phyloP scores from a whole-genome alignment of 768 basidiomycete species.

The Pleurotus giganteus region DNA sequence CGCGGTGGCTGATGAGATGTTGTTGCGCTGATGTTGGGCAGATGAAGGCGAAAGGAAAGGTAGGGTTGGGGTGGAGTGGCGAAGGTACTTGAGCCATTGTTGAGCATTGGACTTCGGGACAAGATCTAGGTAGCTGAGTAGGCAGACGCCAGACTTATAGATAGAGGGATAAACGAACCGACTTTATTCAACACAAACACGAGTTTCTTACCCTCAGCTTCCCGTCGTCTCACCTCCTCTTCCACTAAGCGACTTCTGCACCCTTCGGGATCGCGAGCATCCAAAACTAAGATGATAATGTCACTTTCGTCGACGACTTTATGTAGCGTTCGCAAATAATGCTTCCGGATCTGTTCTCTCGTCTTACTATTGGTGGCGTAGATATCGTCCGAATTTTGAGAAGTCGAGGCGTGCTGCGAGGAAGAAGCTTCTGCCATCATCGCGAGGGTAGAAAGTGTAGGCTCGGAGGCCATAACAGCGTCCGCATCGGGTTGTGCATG shows the following conservation, averaged over 20 bases:
- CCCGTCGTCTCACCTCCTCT: conserved; percentile 85
- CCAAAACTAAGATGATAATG: conserved; percentile 85
- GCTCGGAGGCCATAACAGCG: conserved; percentile 71
- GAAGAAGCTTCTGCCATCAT: conserved; percentile 39
- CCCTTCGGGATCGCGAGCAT: conserved; percentile 94
- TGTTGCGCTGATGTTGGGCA: conserved; percentile 73
- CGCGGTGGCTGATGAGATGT: conserved; percentile 76
- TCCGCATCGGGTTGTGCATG: conserved; percentile 43
- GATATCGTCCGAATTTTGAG: conserved; percentile 20
- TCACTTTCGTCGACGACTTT: conserved; percentile 95
- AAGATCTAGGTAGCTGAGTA: conserved; percentile 55
- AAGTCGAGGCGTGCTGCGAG: conserved; percentile 14
- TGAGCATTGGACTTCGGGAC: conserved; percentile 87
- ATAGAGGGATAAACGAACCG: conserved; percentile 47
- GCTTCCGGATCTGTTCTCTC: conserved; percentile 66
- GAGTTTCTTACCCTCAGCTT: conserved; percentile 86
- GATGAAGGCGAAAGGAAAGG: conserved; percentile 84
- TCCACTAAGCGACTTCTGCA: conserved; percentile 91
- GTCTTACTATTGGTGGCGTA: conserved; percentile 39
- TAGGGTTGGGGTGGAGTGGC: conserved; percentile 88
- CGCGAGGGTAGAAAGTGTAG: conserved; percentile 63
- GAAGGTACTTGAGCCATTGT: conserved; percentile 87
- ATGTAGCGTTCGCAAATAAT: conserved; percentile 78
- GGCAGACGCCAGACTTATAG: not conserved
- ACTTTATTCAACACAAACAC: conserved; percentile 97